Evolutionary conservation across 1,284 basidiomycete genomes (phyloP), one percentile per base, ranked within the genome.

Genomic region (Uromyces viciae-fabae): DNA sequence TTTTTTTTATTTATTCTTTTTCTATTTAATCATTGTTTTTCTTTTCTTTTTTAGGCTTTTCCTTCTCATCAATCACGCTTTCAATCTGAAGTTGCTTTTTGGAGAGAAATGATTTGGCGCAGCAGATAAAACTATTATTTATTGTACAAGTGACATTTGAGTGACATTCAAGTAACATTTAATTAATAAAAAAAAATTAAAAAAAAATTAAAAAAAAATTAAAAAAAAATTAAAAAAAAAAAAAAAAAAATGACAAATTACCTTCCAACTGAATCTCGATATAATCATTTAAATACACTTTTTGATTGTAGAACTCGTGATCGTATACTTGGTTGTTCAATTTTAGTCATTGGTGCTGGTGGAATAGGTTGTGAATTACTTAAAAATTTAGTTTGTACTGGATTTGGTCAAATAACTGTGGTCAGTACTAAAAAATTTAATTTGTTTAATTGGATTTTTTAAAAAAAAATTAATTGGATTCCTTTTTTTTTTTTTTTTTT

Each of bases 321-420:
- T 56, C 42, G 56, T 38, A 69, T 81, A 40, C 66, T 31, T 19
- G 36, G 89, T 56, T 91, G 92, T 0, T 92, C 89, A 81, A 90
- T 97, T 42, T 88, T 98, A 82, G 89, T 98, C n/a, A 94, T 98
- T 43, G 95, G 95, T 40, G 95, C 95, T 31, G 95, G 95, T 80
- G 95, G 95, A 0, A 99, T 99, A 85, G 96, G 97, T 1, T 98
- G 96, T 86, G 97, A 99, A 88, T 90, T 99, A 19, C 87, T 99
- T 83, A 99, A 99, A 88, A 98, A 98, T 86, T 90, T 98, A 80
- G 95, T 97, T 33, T 88, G 96, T 68, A 92, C 93, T 4, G 96
- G 96, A 28, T 97, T 98, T 84, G 92, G 92, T 42, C 89, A 94
- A 84, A 95, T 98, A 82, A 95, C 96, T 0, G 88, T 89, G 75